Evolutionary conservation across 352 stramenopile genomes (phyloP).

Genomic region (Nothophytophthora sp.): DNA sequence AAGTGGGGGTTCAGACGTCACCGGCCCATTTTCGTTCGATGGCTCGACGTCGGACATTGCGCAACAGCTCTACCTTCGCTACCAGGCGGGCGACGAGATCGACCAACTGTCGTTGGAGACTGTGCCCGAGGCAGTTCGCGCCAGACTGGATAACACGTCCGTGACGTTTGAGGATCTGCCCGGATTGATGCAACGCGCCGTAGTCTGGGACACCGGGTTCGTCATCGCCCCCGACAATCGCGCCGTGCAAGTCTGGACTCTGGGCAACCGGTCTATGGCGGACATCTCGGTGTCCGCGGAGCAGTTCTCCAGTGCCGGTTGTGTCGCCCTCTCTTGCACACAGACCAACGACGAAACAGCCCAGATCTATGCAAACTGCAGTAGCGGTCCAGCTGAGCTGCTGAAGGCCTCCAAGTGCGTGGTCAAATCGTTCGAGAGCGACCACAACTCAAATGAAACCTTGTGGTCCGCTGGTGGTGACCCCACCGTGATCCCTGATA

Average conservation of each 20-base stretch:
- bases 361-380: slow-evolving; percentile 18
- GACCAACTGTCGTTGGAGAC: slow-evolving; percentile 7
- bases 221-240: slow-evolving; percentile 9
- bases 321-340: slow-evolving; percentile 12
- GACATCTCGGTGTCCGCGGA: slow-evolving; percentile 17
- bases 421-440: slow-evolving; percentile 9
- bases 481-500: slow-evolving; percentile 8
- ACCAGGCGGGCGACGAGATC: slow-evolving; percentile 15
- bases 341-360: slow-evolving; percentile 1
- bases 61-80: slow-evolving; percentile 21
- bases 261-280: slow-evolving; percentile 20
- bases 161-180: slow-evolving; percentile 21
- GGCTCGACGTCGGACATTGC: slow-evolving; percentile 19
- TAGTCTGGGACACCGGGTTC: slow-evolving; percentile 39
- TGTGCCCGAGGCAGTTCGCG: slow-evolving; percentile 6
- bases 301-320: slow-evolving; percentile 13
- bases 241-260: slow-evolving; percentile 18
- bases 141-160: slow-evolving; percentile 14
- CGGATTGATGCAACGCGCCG: slow-evolving; percentile 26
- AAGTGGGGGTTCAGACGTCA: background rate
- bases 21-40: slow-evolving; percentile 1
- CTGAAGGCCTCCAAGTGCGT: slow-evolving; percentile 22
- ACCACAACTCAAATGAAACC: background rate
- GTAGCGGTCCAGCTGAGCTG: slow-evolving; percentile 11
- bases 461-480: slow-evolving; percentile 22